Conservation (phyloP, 2,329 filamentous ascomycete species). For the Mariannaea elegans region DNA sequence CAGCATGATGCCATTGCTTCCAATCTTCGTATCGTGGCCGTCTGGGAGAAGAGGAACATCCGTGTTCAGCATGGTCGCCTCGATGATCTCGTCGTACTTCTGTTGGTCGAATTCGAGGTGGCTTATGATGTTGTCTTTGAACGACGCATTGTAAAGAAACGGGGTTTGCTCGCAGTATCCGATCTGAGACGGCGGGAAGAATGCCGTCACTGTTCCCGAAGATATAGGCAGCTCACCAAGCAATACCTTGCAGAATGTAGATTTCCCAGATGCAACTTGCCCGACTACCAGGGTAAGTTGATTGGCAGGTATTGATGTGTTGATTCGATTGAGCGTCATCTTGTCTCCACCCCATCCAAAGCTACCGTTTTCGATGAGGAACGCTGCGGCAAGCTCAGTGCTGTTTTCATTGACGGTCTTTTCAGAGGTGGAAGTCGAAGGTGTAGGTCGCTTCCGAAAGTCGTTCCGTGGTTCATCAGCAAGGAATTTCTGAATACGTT, state of each 20-base stretch:
- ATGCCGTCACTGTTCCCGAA: conserved; percentile 26
- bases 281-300: conserved; percentile 48
- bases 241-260: conserved; percentile 49
- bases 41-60: conserved; percentile 46
- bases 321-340: conserved; percentile 30
- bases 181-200: conserved; percentile 28
- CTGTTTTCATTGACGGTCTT: background rate
- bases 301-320: conserved; percentile 23
- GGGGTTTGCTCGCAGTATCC: conserved; percentile 47
- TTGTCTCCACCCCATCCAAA: conserved; percentile 42
- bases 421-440: conserved; percentile 11
- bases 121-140: conserved; percentile 51
- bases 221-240: conserved; percentile 40
- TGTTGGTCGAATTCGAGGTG: conserved; percentile 41
- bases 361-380: conserved; percentile 28
- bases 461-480: conserved; percentile 39
- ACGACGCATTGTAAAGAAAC: conserved; percentile 47
- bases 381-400: background rate
- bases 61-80: conserved; percentile 43
- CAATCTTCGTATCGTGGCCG: conserved; percentile 50
- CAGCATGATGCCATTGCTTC: conserved; percentile 52
- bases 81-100: conserved; percentile 47
- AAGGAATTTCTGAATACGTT: conserved; percentile 50
- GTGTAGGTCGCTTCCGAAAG: conserved; percentile 22
- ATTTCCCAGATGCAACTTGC: conserved; percentile 49